Base-by-base conservation (phyloP, 1,284 basidiomycete genomes). In the Volvariella surrecta region DNA sequence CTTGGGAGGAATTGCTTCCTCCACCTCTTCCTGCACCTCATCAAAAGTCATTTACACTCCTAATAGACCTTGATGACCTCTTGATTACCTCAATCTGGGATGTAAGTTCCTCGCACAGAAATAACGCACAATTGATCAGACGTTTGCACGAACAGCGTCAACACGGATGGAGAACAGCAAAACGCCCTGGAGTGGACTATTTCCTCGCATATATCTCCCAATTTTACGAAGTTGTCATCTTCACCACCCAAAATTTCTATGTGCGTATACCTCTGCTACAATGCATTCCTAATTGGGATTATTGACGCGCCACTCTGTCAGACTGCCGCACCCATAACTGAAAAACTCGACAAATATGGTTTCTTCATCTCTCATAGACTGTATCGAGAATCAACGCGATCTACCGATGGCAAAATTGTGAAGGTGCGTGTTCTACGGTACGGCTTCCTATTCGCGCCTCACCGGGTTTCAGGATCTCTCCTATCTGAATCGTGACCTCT, bases 181-280 rank as follows among this genome's bases (percentile, higher is more conserved):
- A 94, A 64, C 81, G 96, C 42, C 95, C 95, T 1, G 96, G 96
- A 2, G 86, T 95, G 7, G 96, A 99, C 61, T 97, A 98, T 65
- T 99, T 98, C 76, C 71, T 99, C 40, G 93, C 80, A 24, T 98
- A 99, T 63, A 75, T 99, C 35, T 92, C 91, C 0, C 94, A 97
- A 58, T 98, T 97, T 66, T 99, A 92, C 63, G 95, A 99, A 69
- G 82, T 99, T 49, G 94, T 99, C 17, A 71, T 99, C 44, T 99
- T 98, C 70, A 97, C 94, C 10, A 77, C 82, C 7, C 92, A 97
- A 66, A 81, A 90, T 43, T 73, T 79, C 54, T 98, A 95, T 62
- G 92, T 93, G 53, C 46, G 88, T 73, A 16, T 32, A 22, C 34
- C 41, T 18, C 35, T 20, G 24, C 18, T 40, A 7, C 18, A 4